Evolutionary conservation across 2,329 filamentous ascomycete species (phyloP), one percentile per base, ranked within the genome.

Genomic region (Claviceps sp.): DNA sequence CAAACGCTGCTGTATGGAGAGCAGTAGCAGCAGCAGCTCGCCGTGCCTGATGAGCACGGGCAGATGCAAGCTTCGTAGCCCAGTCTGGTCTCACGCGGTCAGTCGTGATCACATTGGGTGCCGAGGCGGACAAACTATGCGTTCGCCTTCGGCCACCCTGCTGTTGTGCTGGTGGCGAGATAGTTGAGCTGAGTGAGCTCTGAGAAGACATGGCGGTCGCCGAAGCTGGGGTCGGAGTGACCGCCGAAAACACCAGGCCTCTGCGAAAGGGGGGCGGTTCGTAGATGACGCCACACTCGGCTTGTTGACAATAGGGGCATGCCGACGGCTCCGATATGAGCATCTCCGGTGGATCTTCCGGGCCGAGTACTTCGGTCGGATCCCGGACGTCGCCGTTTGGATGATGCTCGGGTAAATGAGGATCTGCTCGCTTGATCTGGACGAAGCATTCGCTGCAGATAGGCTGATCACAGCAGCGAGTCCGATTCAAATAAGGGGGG

Each of bases 371-470:
- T 43, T 67, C 58, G 34, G 63, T 67, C 1, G 68, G 65, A 42
- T 69, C 62, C 49, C 67, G 61, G 9, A 64, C 60, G 50, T 67
- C 60, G 18, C 66, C 67, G 48, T 78, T 71, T n/a, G 74, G 76
- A 54, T 77, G 73, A 62, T 93, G 87, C 64, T 95, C 88, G 1
- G 89, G 88, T 41, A 89, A 81, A 65, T 96, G 88, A 9, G 89
- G 90, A 57, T 98, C 91, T 4, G 89, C 84, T 43, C 93, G 81
- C 66, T 96, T 97, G 65, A 98, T 98, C 67, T 98, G 93, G 4
- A 98, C 93, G 62, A 98, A 98, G 67, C 93, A 98, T 70, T 98
- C 93, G 43, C 90, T 97, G 70, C 93, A 98, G 56, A 98, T 97
- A 5, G 87, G 77, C 65, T 98, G 93, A 61, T 95, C 89, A 67